phyloP scores from a whole-genome alignment of 805 yeast genomes.

The Nakazawaea molendinolei region DNA sequence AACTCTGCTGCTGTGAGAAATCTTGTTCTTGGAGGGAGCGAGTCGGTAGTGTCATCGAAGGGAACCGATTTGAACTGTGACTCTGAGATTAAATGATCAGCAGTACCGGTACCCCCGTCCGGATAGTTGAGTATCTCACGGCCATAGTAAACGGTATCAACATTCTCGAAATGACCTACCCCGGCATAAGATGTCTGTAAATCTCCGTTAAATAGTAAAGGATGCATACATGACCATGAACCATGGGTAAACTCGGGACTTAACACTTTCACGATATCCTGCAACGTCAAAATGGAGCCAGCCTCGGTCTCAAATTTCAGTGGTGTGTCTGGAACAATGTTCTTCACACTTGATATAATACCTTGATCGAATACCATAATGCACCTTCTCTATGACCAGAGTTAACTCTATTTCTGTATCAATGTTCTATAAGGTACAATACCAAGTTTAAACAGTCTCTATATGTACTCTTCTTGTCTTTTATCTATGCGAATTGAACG shows the following conservation, averaged over 20 bases:
- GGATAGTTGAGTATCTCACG: conserved; percentile 50
- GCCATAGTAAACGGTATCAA: conserved; percentile 63
- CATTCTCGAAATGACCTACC: conserved; percentile 40
- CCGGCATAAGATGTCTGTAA: conserved; percentile 73
- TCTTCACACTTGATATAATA: conserved; percentile 8
- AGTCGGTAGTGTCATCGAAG: conserved; percentile 22
- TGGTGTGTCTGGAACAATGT: conserved; percentile 11
- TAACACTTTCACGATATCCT: conserved; percentile 16
- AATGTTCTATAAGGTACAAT: no score
- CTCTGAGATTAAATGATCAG: conserved; percentile 59
- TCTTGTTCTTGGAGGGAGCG: conserved; percentile 46
- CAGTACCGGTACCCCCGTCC: conserved; percentile 69
- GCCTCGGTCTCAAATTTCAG: conserved; percentile 13
- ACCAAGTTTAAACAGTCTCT: no score
- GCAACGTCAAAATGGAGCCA: conserved; percentile 12
- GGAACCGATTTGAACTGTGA: conserved; percentile 18
- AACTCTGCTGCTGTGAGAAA: conserved; percentile 43
- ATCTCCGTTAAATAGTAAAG: conserved; percentile 62
- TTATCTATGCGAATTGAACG: no score
- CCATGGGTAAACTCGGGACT: conserved; percentile 42
- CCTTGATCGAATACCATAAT: conserved; percentile 12
- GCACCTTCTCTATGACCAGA: no score
- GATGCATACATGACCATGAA: conserved; percentile 50
- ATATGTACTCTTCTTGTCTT: no score
- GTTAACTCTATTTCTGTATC: no score